Evolutionary conservation across 2,329 filamentous ascomycete genomes (phyloP).

Genomic region (Colletotrichum sp.): DNA sequence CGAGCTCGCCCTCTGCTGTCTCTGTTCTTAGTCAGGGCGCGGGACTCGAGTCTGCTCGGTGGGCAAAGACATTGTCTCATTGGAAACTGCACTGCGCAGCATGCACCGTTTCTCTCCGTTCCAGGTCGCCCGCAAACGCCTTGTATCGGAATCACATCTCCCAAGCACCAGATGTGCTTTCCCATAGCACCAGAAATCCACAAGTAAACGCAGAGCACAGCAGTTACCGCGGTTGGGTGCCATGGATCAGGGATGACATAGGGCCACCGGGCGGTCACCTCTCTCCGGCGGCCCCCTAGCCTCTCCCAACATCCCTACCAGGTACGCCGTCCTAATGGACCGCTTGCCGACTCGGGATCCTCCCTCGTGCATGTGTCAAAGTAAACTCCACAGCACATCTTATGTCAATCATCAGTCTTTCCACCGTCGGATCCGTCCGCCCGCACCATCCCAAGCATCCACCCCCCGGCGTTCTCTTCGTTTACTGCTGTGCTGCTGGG

Average conservation of each 20-base stretch:
- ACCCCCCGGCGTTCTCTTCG: not conserved
- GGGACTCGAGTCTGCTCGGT: not conserved
- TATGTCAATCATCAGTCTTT: conserved; percentile 21
- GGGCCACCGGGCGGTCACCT: not conserved
- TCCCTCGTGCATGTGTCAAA: conserved; percentile 12
- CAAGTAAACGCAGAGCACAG: not conserved
- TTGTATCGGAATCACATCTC: not conserved
- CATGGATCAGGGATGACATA: not conserved
- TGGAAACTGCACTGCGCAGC: not conserved
- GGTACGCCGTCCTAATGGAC: conserved; percentile 4
- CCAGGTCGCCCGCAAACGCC: not conserved
- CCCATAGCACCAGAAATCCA: not conserved
- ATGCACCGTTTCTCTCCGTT: not conserved
- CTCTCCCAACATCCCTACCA: not conserved
- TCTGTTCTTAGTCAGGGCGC: not conserved
- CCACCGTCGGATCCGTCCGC: conserved; percentile 13
- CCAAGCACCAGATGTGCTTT: not conserved
- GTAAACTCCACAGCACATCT: conserved; percentile 13
- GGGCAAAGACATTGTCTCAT: not conserved
- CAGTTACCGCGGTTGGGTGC: not conserved
- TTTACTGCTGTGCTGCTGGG: not conserved
- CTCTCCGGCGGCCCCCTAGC: not conserved
- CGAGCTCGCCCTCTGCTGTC: not conserved
- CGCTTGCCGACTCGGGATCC: not conserved
- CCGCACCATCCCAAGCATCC: conserved; percentile 3